Evolutionary conservation across 345 rosid species (phyloP).

Genomic region (Lepidium aucheri): DNA sequence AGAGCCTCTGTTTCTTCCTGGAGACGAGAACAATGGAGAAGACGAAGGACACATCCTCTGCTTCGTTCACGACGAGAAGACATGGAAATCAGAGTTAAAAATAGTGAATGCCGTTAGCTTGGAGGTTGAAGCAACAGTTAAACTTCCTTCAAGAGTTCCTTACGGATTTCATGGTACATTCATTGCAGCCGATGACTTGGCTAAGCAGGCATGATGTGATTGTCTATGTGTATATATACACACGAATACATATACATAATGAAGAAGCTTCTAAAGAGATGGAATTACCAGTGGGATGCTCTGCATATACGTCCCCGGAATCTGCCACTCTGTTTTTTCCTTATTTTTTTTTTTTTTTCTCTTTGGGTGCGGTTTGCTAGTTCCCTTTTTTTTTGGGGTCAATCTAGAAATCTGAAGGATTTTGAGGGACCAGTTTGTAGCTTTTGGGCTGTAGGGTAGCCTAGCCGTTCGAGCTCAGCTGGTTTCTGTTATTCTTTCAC

Average conservation of each 20-base stretch:
- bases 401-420: constrained; percentile 30
- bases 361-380: not conserved
- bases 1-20: constrained; percentile 66
- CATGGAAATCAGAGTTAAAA: constrained; percentile 72
- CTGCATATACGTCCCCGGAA: constrained; percentile 66
- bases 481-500: constrained; percentile 47
- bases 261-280: constrained; percentile 21
- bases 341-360: not conserved
- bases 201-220: constrained; percentile 31
- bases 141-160: constrained; percentile 80
- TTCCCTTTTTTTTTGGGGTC: constrained; percentile 24
- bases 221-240: constrained; percentile 5
- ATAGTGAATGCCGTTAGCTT: constrained; percentile 55
- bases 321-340: constrained; percentile 33
- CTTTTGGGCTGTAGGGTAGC: constrained; percentile 43
- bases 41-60: constrained; percentile 62
- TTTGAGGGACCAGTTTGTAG: constrained; percentile 53
- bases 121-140: constrained; percentile 50
- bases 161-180: constrained; percentile 88
- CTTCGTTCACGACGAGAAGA: constrained; percentile 69
- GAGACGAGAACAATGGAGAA: constrained; percentile 28
- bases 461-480: constrained; percentile 62
- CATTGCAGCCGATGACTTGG: constrained; percentile 44
- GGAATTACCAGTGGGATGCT: constrained; percentile 63
- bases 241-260: not conserved